Percentiles rank a stretch among this genome's conserved stretches.
Conservation (phyloP, 192 early-diverging fungal genomes). For the Bifiguratus adelaidae region DNA sequence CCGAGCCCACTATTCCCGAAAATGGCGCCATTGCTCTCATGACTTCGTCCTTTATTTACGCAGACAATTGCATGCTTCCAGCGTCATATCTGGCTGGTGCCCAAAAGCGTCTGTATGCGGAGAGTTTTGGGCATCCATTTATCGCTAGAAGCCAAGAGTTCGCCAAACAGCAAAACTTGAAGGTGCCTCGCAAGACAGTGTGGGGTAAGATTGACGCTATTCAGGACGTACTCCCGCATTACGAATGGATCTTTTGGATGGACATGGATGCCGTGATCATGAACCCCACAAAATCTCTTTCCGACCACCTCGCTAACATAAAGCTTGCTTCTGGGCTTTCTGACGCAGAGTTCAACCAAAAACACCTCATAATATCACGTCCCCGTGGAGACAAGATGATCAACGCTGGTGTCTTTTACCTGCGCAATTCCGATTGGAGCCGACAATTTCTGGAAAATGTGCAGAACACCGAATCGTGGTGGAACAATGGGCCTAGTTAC, state of each 20-base stretch:
- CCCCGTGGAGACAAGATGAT: conserved; percentile 35
- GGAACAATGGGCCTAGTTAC: conserved; percentile 18
- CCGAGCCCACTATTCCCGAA: too few species aligned
- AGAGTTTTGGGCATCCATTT: conserved; percentile 37
- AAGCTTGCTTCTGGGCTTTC: conserved; percentile 14
- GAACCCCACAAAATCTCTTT: conserved; percentile 20
- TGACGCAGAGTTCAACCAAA: conserved; percentile 18
- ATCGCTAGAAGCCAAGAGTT: conserved; percentile 40
- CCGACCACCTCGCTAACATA: too few species aligned
- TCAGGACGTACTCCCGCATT: conserved; percentile 41
- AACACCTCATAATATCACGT: conserved; percentile 33
- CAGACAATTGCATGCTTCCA: conserved; percentile 40
- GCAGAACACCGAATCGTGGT: conserved; percentile 25
- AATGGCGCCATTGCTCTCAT: conserved; percentile 33
- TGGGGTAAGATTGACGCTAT: conserved; percentile 49
- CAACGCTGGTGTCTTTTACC: conserved; percentile 46
- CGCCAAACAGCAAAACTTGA: conserved; percentile 31
- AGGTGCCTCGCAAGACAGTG: conserved; percentile 28
- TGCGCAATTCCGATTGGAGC: conserved; percentile 45
- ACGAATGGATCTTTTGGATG: conserved; percentile 53
- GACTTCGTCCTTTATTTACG: conserved; percentile 44
- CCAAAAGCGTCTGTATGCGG: conserved; percentile 42
- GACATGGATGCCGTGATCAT: conserved; percentile 50
- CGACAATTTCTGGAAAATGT: conserved; percentile 29
- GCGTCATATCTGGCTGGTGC: conserved; percentile 26